A percentile compares a stretch with the other conserved stretches of the same genome.
phyloP scores from a whole-genome alignment of 2,329 filamentous ascomycete species.

The Peltaster fructicola region DNA sequence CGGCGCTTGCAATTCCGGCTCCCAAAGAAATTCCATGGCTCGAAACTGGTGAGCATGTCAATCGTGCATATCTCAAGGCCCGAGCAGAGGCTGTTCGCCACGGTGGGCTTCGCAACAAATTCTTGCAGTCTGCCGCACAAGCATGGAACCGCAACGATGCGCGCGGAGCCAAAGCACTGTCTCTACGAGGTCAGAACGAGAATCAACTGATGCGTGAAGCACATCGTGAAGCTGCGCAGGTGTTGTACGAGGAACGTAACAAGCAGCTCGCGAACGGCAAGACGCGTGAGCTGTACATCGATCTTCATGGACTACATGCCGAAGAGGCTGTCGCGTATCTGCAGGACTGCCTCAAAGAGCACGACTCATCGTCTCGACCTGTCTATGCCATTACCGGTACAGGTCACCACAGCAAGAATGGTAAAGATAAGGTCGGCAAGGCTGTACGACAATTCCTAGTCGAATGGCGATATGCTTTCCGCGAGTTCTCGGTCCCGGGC shows the following conservation, averaged over 20 bases:
- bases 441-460: conserved; percentile 79
- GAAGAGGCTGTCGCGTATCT: conserved; percentile 94
- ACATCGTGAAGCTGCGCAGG: conserved; percentile 78
- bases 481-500: conserved; percentile 92
- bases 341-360: conserved; percentile 71
- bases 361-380: conserved; percentile 51
- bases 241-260: conserved; percentile 88
- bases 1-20: conserved; percentile 66
- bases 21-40: conserved; percentile 94
- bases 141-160: conserved; percentile 98
- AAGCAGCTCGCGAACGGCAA: conserved; percentile 38
- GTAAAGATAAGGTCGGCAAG: conserved; percentile 96
- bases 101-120: conserved; percentile 89
- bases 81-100: conserved; percentile 94
- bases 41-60: conserved; percentile 77
- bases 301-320: conserved; percentile 94
- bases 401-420: conserved; percentile 94
- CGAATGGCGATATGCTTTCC: conserved; percentile 89
- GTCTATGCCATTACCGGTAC: conserved; percentile 95
- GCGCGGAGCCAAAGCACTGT: conserved; percentile 84
- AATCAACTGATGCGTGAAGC: conserved; percentile 96
- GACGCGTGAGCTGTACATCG: conserved; percentile 69
- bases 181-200: conserved; percentile 84
- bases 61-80: conserved; percentile 87
- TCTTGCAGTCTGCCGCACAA: conserved; percentile 88